Conservation (phyloP, 768 basidiomycete genomes). For the Pisolithus albus region DNA sequence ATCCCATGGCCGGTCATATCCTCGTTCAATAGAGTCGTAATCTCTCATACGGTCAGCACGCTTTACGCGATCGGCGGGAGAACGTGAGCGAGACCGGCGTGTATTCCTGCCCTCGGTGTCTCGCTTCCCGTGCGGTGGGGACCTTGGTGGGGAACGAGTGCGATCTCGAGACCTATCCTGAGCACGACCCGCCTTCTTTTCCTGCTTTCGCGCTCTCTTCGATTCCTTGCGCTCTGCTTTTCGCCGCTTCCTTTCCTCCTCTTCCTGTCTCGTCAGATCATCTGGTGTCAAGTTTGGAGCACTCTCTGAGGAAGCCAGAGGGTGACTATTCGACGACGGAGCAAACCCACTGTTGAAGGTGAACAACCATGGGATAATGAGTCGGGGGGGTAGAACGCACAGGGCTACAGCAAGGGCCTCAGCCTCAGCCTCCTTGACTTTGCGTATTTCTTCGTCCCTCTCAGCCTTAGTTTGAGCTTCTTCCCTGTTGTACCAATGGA, state of each 20-base stretch:
- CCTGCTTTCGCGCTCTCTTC: constrained; percentile 51
- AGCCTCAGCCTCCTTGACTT: constrained; percentile 82
- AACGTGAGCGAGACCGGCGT: constrained; percentile 28
- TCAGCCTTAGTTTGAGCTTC: constrained; percentile 34
- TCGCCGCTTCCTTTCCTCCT: constrained; percentile 42
- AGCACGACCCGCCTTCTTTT: constrained; percentile 33
- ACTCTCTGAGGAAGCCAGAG: constrained; percentile 16
- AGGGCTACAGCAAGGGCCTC: constrained; percentile 80
- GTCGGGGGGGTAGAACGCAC: constrained; percentile 30
- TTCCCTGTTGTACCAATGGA: constrained; percentile 92
- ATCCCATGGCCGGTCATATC: constrained; percentile 34
- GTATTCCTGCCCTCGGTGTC: constrained; percentile 10
- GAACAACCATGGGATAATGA: neutral
- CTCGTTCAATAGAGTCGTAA: constrained; percentile 24
- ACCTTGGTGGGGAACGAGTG: constrained; percentile 31
- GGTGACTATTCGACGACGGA: constrained; percentile 34
- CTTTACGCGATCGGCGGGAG: constrained; percentile 13
- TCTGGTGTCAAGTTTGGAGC: constrained; percentile 9
- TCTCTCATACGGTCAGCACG: constrained; percentile 15
- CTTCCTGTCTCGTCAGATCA: constrained; percentile 26
- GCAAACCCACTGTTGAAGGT: constrained; percentile 60
- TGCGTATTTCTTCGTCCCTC: constrained; percentile 66
- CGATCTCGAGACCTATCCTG: constrained; percentile 21
- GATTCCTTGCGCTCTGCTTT: constrained; percentile 56
- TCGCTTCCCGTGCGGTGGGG: constrained; percentile 21